A percentile compares a stretch with the other conserved stretches of the same genome.
phyloP scores from a whole-genome alignment of 495 filamentous ascomycete species.

The Aeminium ludgeri region DNA sequence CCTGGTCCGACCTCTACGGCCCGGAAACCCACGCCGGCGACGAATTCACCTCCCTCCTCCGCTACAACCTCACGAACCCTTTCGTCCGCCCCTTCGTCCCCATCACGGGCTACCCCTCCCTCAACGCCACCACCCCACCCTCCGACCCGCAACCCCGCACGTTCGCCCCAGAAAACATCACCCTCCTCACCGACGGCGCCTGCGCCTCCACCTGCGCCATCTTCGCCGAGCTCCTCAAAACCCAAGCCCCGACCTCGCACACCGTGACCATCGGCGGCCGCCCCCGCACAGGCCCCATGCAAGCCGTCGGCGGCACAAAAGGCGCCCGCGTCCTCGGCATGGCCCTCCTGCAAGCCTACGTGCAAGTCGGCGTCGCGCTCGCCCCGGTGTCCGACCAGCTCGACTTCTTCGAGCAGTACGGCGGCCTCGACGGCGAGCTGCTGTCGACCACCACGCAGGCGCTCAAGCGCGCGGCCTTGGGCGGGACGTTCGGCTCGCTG shows the following conservation, averaged over 20 bases:
- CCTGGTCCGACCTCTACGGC: slow-evolving; percentile 38
- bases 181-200: slow-evolving; percentile 28
- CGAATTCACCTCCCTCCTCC: slow-evolving; percentile 27
- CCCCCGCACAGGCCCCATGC: slow-evolving; percentile 23
- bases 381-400: neutral
- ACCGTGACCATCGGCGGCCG: slow-evolving; percentile 35
- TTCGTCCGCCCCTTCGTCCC: slow-evolving; percentile 1
- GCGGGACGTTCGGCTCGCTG: too few species aligned
- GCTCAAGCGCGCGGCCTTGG: neutral
- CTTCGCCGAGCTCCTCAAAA: slow-evolving; percentile 38
- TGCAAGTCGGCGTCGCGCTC: neutral
- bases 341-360: neutral
- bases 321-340: slow-evolving; percentile 8
- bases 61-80: slow-evolving; percentile 17
- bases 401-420: neutral
- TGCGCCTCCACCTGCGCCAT: slow-evolving; percentile 36
- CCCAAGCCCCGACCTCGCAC: slow-evolving; percentile 28
- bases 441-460: neutral
- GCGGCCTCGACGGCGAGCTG: neutral
- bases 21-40: slow-evolving; percentile 28
- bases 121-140: slow-evolving; percentile 23
- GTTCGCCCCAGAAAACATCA: slow-evolving; percentile 22
- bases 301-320: slow-evolving; percentile 22
- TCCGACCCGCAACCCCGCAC: slow-evolving; percentile 16
- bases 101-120: slow-evolving; percentile 23